These are phyloP conservation scores for Massariosphaeria phaeospora DNA, from an alignment of 495 filamentous ascomycete species.

Conservation along the genomic window DNA sequence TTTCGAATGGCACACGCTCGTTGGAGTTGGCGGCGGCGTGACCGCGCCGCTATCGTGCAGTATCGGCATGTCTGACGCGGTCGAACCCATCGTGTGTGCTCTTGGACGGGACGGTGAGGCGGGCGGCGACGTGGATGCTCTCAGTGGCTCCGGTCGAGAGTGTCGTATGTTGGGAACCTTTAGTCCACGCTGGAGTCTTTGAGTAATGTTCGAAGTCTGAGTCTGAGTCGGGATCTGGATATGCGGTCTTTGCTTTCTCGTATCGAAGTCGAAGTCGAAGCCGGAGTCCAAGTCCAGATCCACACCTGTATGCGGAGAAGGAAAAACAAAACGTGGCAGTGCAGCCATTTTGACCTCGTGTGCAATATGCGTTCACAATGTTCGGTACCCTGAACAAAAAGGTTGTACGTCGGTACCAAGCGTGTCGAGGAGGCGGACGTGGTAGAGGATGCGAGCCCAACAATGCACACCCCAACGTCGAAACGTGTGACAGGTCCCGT, in stretches of 20 bases:
- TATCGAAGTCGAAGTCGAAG: background rate
- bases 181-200: background rate
- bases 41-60: conserved; percentile 12
- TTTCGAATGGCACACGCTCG: conserved; percentile 7
- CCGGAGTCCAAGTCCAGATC: background rate
- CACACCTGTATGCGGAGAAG: background rate
- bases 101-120: conserved; percentile 3
- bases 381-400: background rate
- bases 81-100: conserved; percentile 4
- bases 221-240: conserved; percentile 3
- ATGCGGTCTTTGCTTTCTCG: background rate
- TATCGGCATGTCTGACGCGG: background rate
- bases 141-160: background rate
- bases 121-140: conserved; percentile 5
- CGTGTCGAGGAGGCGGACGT: too few relatives aligned
- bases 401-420: too few relatives aligned
- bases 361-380: background rate
- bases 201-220: background rate
- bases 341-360: background rate
- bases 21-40: conserved; percentile 18
- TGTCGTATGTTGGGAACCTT: background rate
- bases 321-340: background rate
- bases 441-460: too few relatives aligned
- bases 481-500: too few relatives aligned
- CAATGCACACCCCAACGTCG: too few relatives aligned